Base-by-base conservation (phyloP, 1,284 basidiomycete genomes). In the Cutaneotrichosporon daszewskae region DNA sequence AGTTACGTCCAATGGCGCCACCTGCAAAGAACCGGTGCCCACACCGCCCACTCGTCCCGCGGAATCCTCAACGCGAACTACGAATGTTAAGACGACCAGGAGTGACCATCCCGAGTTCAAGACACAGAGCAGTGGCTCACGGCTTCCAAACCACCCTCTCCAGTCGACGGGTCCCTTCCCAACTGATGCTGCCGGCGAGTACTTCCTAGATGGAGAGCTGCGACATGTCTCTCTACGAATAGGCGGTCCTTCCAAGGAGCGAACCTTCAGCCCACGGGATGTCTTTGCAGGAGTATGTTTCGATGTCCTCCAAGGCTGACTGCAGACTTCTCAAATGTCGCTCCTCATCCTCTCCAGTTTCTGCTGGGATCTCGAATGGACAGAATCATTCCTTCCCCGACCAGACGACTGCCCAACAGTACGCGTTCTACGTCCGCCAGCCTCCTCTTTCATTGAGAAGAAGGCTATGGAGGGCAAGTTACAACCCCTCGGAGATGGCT, bases 151-250 rank as follows among this genome's bases (percentile, higher is more conserved):
- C 26, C 66, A 67, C 42, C 66, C 66, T 2, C 49, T 64, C 23
- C 65, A 64, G 25, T 37, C 55, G 0, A 3, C 37, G 10, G 54
- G 49, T 1, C 47, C 60, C 1, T 59, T 62, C 20, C 62, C 63
- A 3, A 37, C 34, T 7, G 67, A 69, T 47, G 60, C 61, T 1
- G 67, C 61, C 1, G 67, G 67, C 3, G 62, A 69, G 37, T 66
- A 64, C 40, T 69, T 60, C 41, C 57, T 57, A 1, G 55, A 65
- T 22, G 67, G 67, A 2, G 67, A 69, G 41, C 38, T 69, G 4
- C 50, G 67, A 3, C 62, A 69, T 38, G 51, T 51, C 19, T 32
- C 37, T 26, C 45, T 65, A 28, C 47, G 38, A 5, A 57, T 65
- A 12, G 66, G 60, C 1, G 26, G 37, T 0, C 36, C 49, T 2